Base-by-base conservation (phyloP, 2,329 filamentous ascomycete genomes). In the Fusarium coicis region DNA sequence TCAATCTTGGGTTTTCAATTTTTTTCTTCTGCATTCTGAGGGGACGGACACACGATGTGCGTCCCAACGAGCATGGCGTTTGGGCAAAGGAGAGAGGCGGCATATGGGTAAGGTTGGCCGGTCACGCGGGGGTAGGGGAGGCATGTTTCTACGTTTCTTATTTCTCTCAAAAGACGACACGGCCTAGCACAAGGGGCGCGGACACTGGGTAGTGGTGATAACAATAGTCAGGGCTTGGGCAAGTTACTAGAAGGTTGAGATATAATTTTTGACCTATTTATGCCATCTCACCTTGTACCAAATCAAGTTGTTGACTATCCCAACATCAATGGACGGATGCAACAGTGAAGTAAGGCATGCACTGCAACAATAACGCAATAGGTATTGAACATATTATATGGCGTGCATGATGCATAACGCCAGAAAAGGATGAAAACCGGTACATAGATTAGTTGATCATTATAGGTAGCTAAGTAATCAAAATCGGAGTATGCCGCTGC, bases 1-100 rank as follows among this genome's bases (percentile, higher is more conserved):
- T 68, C 54, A 52, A 28, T 54, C 36, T 42, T 64, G 49, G 49
- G 49, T 19, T 46, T 65, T 73, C 64, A 57, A 37, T 50, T 66
- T 59, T 66, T 66, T 59, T 66, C 37, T 47, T 73, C 70, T 73
- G 75, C 75, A 77, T 77, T 72, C 56, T 63, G 68, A 69, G 63
- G 61, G 74, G 74, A 68, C 74, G 74, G 63, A 66, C 49, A 76
- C 61, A 68, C 50, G 63, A 68, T 52, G 68, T 55, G 58, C 63
- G 75, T 75, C 69, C 69, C 69, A 62, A 77, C 59, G 68, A 80
- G 79, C 79, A 80, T 73, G 79, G 79, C 79, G 79, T 80, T 81
- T 69, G 68, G 79, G 77, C 75, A 74, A 70, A 73, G 70, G 73
- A 53, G 68, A 70, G 63, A 70, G 74, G 64, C 61, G 58, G 37